These are phyloP conservation scores for Sphaerulina populicola DNA, from an alignment of 2,329 filamentous ascomycete species.

Conservation along the genomic window DNA sequence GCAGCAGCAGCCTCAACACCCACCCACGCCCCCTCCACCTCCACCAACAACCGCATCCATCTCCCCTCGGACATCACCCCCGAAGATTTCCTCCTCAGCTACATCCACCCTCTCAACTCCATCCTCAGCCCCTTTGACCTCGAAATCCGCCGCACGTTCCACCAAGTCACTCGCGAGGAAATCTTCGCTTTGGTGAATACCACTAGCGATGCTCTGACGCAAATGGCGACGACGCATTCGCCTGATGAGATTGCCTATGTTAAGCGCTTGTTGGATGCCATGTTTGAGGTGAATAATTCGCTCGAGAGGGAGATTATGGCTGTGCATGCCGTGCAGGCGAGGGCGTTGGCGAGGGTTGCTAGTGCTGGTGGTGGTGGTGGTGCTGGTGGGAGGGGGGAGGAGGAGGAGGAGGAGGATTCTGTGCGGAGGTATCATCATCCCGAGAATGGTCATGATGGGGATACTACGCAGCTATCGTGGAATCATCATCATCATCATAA, in stretches of 20 bases:
- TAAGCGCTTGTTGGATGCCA: slow-evolving; percentile 76
- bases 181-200: slow-evolving; percentile 82
- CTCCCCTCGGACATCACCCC: slow-evolving; percentile 55
- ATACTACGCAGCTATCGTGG: slow-evolving; percentile 19
- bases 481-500: no score
- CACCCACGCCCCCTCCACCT: no score
- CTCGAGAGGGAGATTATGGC: slow-evolving; percentile 74
- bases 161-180: slow-evolving; percentile 55
- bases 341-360: slow-evolving; percentile 52
- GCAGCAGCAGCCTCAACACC: slow-evolving; percentile 38
- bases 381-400: slow-evolving; percentile 19
- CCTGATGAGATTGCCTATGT: slow-evolving; percentile 84
- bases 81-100: slow-evolving; percentile 57
- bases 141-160: slow-evolving; percentile 67
- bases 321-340: slow-evolving; percentile 68
- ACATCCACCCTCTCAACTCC: slow-evolving; percentile 61
- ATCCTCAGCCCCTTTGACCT: slow-evolving; percentile 74
- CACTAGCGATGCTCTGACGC: slow-evolving; percentile 72
- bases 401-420: no score
- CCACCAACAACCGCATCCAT: slow-evolving; percentile 33
- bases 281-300: slow-evolving; percentile 86
- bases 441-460: no score
- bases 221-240: slow-evolving; percentile 71
- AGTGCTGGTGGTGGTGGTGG: slow-evolving; percentile 29
- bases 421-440: no score